Evolutionary conservation across 495 filamentous ascomycete species (phyloP).

Genomic region (Chaetomium fimeti): DNA sequence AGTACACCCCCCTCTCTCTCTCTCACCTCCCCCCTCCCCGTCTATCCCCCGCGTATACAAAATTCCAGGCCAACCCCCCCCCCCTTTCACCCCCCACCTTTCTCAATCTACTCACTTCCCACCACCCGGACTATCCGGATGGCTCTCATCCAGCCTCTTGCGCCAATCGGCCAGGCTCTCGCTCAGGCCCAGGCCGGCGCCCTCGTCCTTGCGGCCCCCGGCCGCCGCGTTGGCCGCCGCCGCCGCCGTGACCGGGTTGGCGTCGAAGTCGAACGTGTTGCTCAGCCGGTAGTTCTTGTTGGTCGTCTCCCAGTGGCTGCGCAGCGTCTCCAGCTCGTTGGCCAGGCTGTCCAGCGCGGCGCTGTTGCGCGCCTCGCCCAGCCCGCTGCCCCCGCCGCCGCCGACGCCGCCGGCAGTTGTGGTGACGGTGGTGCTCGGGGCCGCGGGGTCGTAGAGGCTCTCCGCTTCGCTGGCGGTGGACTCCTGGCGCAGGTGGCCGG

Average conservation of each 20-base stretch:
- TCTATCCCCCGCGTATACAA: not conserved
- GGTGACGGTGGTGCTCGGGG: not conserved
- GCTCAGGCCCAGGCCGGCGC: constrained; percentile 52
- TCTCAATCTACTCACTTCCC: constrained; percentile 26
- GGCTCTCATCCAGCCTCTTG: constrained; percentile 60
- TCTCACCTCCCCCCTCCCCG: not conserved
- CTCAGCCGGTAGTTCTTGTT: constrained; percentile 91
- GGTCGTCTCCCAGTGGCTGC: constrained; percentile 90
- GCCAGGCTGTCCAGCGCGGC: constrained; percentile 89
- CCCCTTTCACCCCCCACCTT: not conserved
- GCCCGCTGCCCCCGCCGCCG: not conserved
- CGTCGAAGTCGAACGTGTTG: constrained; percentile 82
- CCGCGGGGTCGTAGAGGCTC: constrained; percentile 44
- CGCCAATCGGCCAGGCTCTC: constrained; percentile 73
- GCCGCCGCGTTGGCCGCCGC: constrained; percentile 52
- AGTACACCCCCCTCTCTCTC: constrained; percentile 2
- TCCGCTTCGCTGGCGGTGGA: constrained; percentile 58
- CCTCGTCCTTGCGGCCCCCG: constrained; percentile 49
- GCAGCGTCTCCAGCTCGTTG: constrained; percentile 82
- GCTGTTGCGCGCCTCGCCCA: constrained; percentile 63
- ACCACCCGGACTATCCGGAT: constrained; percentile 24
- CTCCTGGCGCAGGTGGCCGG: constrained; percentile 57
- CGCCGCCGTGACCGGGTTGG: constrained; percentile 34
- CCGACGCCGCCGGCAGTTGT: not conserved
- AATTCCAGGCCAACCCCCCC: not conserved